Evolutionary conservation across 1,284 basidiomycete genomes (phyloP).

Genomic region (Apiotrichum porosum): DNA sequence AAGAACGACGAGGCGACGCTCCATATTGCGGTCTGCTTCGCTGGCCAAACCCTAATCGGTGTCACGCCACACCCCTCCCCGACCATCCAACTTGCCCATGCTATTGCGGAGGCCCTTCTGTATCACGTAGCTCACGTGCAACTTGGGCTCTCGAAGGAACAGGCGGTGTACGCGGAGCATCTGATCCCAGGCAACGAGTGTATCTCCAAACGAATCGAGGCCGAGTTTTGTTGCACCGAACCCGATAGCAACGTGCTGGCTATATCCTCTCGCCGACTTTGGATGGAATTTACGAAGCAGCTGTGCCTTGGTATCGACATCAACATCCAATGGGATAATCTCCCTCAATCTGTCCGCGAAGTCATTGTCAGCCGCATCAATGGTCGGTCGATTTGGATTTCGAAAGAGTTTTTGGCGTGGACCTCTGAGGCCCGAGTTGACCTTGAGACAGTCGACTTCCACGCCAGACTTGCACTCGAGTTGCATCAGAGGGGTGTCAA

Average conservation of each 20-base stretch:
- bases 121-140: slow-evolving; percentile 7
- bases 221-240: too few relatives aligned
- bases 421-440: background rate
- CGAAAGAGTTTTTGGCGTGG: slow-evolving; percentile 2
- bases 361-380: slow-evolving; percentile 6
- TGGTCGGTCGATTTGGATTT: background rate
- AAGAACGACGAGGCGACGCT: slow-evolving; percentile 1
- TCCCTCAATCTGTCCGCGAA: slow-evolving; percentile 1
- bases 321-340: slow-evolving; percentile 6
- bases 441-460: slow-evolving; percentile 3
- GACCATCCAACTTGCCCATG: background rate
- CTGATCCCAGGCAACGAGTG: background rate
- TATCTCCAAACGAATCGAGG: slow-evolving; percentile 1
- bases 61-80: too few relatives aligned
- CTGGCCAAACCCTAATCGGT: background rate
- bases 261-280: too few relatives aligned
- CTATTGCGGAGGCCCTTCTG: slow-evolving; percentile 1
- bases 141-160: slow-evolving; percentile 7
- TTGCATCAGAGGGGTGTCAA: slow-evolving; percentile 1
- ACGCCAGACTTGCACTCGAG: background rate
- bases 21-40: slow-evolving; percentile 3
- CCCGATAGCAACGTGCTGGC: too few relatives aligned
- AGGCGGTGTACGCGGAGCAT: slow-evolving; percentile 3
- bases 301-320: slow-evolving; percentile 7
- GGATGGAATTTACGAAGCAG: slow-evolving; percentile 1